phyloP scores from a whole-genome alignment of 2,329 filamentous ascomycete species.

The Fusarium burgessii region DNA sequence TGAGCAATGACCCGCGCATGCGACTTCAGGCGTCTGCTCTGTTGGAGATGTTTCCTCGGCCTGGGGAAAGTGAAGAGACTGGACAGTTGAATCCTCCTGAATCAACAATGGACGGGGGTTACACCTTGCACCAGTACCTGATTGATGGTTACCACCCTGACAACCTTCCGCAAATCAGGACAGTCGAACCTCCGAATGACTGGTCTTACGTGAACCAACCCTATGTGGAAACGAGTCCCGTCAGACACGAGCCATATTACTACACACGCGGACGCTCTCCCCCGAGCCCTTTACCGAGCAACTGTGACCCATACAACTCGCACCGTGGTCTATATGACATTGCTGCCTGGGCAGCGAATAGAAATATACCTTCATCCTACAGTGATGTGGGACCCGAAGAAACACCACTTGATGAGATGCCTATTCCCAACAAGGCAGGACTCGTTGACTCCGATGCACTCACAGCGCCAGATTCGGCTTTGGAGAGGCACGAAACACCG shows the following conservation, averaged over 20 bases:
- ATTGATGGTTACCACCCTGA: constrained; percentile 52
- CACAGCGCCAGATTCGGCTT: constrained; percentile 13
- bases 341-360: constrained; percentile 55
- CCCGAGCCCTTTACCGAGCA: constrained; percentile 62
- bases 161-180: constrained; percentile 53
- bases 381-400: constrained; percentile 50
- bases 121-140: constrained; percentile 55
- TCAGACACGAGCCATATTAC: constrained; percentile 58
- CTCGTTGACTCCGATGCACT: constrained; percentile 27
- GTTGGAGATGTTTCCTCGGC: constrained; percentile 73
- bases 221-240: constrained; percentile 52
- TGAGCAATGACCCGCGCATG: constrained; percentile 78
- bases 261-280: constrained; percentile 66
- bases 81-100: constrained; percentile 47
- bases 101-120: constrained; percentile 57
- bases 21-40: constrained; percentile 80
- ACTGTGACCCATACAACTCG: constrained; percentile 54
- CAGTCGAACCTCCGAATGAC: constrained; percentile 57
- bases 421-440: constrained; percentile 31
- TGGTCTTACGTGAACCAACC: constrained; percentile 58
- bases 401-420: constrained; percentile 37
- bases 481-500: constrained; percentile 33
- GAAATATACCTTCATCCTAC: constrained; percentile 55
- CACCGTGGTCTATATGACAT: constrained; percentile 45
- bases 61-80: constrained; percentile 23